Evolutionary conservation across 495 filamentous ascomycete genomes (phyloP), one percentile per base, ranked within the genome.

Genomic region (Hyaloscypha bicolor): DNA sequence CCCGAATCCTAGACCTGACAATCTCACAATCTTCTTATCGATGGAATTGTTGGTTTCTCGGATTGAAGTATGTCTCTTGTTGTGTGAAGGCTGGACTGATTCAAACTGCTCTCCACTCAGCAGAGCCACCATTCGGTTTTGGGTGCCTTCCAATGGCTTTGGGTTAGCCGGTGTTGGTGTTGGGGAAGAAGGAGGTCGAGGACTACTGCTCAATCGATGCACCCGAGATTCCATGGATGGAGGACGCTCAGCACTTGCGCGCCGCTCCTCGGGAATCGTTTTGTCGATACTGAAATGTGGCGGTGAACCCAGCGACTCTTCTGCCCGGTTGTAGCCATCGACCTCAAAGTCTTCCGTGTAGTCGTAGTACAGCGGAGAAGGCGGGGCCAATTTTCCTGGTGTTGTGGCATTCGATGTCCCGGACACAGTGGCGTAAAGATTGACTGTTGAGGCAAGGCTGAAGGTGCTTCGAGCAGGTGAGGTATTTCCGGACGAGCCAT

Each of bases 311-410:
- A 39, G 39, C n/a, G 65, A 11, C 12, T 62, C 69, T 56, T 69
- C 52, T 11, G 73, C 29, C 11, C 37, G 64, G 21, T 62, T 71
- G 30, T 48, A 64, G 9, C 73, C 63, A n/a, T 72, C 69, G n/a
- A 62, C 65, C 22, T 81, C 81, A 68, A 84, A 85, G 30, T 77
- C 78, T 71, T 85, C 83, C 4, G 81, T 82, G 67, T 84, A 85
- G 69, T 85, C 83, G 71, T 84, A 85, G 66, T 80, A 84, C 29
- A 79, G 65, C 30, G 79, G 79, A 48, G 72, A 68, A 25, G 71
- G 22, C 37, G 71, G 35, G n/a, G 53, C 57, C 19, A 63, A 35
- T 33, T 64, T 66, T 42, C 62, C 65, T 21, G 70, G 65, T 9
- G 72, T 72, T 14, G 70, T 68, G 4, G 65, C 60, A 16, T 58